Conservation (phyloP, 2,329 filamentous ascomycete genomes). For the Ascochyta koolunga region DNA sequence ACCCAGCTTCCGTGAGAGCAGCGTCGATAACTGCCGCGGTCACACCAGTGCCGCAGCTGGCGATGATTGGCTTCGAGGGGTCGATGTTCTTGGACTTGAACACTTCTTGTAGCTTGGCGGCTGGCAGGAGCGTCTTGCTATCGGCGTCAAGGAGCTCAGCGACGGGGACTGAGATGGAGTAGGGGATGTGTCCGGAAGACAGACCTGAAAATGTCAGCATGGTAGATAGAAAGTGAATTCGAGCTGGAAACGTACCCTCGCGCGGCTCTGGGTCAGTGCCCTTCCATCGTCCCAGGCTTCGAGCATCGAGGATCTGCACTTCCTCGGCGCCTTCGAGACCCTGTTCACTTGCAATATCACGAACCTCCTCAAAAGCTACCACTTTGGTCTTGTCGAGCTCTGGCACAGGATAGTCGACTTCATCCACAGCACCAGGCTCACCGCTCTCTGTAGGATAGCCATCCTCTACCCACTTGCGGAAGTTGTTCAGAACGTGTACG, state of each 20-base stretch:
- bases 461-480: constrained; percentile 88
- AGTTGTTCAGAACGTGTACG: constrained; percentile 95
- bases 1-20: constrained; percentile 79
- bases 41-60: constrained; percentile 90
- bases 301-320: constrained; percentile 87
- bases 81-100: constrained; percentile 84
- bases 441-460: constrained; percentile 84
- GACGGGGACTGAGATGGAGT: constrained; percentile 83
- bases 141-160: constrained; percentile 78
- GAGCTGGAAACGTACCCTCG: constrained; percentile 58
- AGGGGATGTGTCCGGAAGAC: constrained; percentile 89
- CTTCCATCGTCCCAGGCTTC: constrained; percentile 78
- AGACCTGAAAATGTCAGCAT: constrained; percentile 53
- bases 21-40: constrained; percentile 91
- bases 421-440: constrained; percentile 58
- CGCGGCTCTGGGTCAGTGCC: constrained; percentile 87
- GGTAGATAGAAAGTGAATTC: background rate
- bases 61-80: constrained; percentile 79
- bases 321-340: constrained; percentile 84
- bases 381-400: constrained; percentile 66
- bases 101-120: constrained; percentile 72
- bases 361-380: constrained; percentile 81
- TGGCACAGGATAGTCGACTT: constrained; percentile 52
- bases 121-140: constrained; percentile 79
- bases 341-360: constrained; percentile 73